Conservation (phyloP, 306 rosid genomes). For the Cucumis sativus region DNA sequence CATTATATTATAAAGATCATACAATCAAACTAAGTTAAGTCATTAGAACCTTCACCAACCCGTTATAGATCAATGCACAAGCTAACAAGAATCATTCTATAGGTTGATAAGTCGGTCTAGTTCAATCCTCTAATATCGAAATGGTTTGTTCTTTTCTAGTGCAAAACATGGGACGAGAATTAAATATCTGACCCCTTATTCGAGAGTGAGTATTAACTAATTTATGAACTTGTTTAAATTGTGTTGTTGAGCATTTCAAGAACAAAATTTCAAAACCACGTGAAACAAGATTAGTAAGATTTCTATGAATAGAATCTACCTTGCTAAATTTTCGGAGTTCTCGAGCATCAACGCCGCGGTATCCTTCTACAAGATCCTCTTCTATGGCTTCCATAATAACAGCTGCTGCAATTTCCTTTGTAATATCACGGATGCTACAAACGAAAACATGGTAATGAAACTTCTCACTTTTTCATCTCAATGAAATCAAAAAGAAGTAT, state of each 20-base stretch:
- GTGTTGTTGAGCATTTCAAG: background rate
- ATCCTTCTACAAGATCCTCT: slow-evolving; percentile 90
- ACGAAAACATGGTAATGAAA: slow-evolving; percentile 13
- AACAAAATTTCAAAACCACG: too few species aligned
- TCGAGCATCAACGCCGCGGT: slow-evolving; percentile 69
- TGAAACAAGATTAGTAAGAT: background rate
- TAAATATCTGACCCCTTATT: too few species aligned
- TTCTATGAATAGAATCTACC: slow-evolving; percentile 27
- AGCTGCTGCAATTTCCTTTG: slow-evolving; percentile 85
- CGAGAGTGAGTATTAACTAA: background rate
- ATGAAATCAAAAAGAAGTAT: background rate
- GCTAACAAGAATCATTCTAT: too few species aligned
- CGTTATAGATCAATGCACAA: too few species aligned
- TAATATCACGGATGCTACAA: slow-evolving; percentile 89
- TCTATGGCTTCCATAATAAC: slow-evolving; percentile 78
- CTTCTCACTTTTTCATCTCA: background rate
- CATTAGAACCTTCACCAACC: background rate
- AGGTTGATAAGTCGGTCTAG: background rate
- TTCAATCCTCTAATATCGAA: background rate
- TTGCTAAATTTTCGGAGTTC: slow-evolving; percentile 54
- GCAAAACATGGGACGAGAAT: too few species aligned
- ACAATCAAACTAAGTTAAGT: too few species aligned
- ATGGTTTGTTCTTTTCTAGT: too few species aligned
- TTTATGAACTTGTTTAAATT: background rate
- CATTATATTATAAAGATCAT: background rate